Conservation (phyloP, 2,329 filamentous ascomycete genomes). For the Colletotrichum euphorbiae region DNA sequence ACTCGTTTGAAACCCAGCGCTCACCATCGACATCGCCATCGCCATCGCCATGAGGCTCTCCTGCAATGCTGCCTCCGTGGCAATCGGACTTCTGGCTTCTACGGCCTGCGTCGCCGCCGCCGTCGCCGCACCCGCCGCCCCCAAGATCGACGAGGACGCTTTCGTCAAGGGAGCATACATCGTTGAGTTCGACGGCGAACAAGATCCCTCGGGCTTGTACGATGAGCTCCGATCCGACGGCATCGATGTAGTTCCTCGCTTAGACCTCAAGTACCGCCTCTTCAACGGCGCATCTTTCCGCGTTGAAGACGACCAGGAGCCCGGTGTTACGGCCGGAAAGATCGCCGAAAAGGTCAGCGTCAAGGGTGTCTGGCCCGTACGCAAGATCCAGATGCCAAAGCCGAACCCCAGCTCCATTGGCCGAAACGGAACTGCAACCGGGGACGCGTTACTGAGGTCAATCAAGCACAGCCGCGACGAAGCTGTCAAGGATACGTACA, state of each 20-base stretch:
- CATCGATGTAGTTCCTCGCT: conserved; percentile 40
- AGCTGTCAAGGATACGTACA: conserved; percentile 33
- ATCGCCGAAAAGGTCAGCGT: conserved; percentile 44
- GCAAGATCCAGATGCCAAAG: conserved; percentile 41
- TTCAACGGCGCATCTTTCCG: conserved; percentile 46
- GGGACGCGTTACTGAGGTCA: conserved; percentile 22
- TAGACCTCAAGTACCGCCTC: conserved; percentile 42
- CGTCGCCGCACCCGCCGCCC: neutral
- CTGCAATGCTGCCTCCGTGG: conserved; percentile 12
- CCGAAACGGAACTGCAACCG: conserved; percentile 37
- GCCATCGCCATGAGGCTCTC: conserved; percentile 27
- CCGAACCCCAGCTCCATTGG: conserved; percentile 36
- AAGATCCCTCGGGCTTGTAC: conserved; percentile 39
- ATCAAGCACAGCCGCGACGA: conserved; percentile 8
- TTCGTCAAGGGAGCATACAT: conserved; percentile 44
- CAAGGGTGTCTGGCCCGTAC: conserved; percentile 48
- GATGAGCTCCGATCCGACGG: conserved; percentile 39
- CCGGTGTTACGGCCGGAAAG: conserved; percentile 42
- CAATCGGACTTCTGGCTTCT: conserved; percentile 19
- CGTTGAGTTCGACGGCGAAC: conserved; percentile 43
- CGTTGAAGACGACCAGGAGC: conserved; percentile 44
- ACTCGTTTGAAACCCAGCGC: conserved; percentile 25
- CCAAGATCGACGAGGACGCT: conserved; percentile 11
- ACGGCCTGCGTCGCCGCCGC: conserved; percentile 9
- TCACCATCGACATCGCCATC: conserved; percentile 12